Evolutionary conservation across 352 stramenopile genomes (phyloP), one percentile per base, ranked within the genome.

Genomic region (Phytophthora boehmeriae): DNA sequence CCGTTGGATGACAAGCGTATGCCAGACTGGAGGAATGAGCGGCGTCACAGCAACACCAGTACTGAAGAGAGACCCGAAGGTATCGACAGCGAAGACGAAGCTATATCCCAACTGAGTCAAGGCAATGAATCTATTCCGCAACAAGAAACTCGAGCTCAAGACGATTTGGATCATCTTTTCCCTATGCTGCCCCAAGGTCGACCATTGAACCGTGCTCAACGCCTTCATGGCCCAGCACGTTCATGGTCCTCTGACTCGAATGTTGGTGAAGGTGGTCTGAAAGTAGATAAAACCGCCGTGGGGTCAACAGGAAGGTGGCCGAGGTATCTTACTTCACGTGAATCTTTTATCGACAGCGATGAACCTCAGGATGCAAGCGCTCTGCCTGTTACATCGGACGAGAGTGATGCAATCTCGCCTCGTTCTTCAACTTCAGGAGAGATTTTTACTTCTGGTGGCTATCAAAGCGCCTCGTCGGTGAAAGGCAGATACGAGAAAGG

Each of bases 71-170:
- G 28, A 14, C 35, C 30, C 38, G 60, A 64, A 58, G 43, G 41
- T 16, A 60, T 34, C 20, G 35, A 54, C 23, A 54, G 22, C 35
- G 42, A 62, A 47, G 51, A 56, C 20, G 52, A 59, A 0, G 32
- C 62, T 39, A 20, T 39, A 8, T 44, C 56, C 1, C 20, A 19
- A 13, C 1, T 34, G 8, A 27, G 25, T 16, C 50, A 17, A 48
- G 44, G 49, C 19, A 35, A 60, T 10, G 36, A 42, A 10, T 72
- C 71, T 5, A 59, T 76, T 8, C 41, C 68, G n/a, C 51, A 48
- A 19, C 39, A 78, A 13, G 72, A 80, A 52, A 68, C 47, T 32
- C 64, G 57, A 8, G 49, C 75, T 10, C 66, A 81, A 52, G 59
- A 78, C 55, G 66, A 69, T 43, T 44, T 76, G 41, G 57, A 78